phyloP scores from a whole-genome alignment of 176 grass and related monocot species.

The Tillandsia fasciculata region DNA sequence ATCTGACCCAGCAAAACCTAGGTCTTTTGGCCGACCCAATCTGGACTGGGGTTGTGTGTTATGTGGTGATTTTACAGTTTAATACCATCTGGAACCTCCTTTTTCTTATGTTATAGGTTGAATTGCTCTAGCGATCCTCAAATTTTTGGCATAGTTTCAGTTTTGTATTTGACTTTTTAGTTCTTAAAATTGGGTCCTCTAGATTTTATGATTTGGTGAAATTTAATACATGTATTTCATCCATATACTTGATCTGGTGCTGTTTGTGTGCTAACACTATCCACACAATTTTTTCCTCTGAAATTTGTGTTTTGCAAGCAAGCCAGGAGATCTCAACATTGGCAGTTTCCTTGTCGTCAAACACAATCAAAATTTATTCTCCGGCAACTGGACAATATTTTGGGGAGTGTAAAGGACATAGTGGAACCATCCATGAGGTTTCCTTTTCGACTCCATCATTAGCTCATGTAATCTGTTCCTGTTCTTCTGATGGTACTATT shows the following conservation, averaged over 20 bases:
- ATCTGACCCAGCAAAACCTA: no score
- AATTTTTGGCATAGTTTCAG: no score
- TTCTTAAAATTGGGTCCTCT: no score
- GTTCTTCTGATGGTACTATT: conserved; percentile 74
- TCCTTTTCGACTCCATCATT: conserved; percentile 62
- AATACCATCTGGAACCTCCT: no score
- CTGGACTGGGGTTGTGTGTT: no score
- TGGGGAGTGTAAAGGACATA: conserved; percentile 65
- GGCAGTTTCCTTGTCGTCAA: conserved; percentile 78
- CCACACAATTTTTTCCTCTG: conserved; percentile 3
- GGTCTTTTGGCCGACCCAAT: no score
- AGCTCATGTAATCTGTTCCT: conserved; percentile 66
- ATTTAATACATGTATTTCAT: neutral
- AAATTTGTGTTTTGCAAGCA: conserved; percentile 26
- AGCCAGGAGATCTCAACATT: conserved; percentile 76
- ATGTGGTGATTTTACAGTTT: no score
- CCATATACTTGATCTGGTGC: conserved; percentile 1
- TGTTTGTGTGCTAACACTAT: neutral
- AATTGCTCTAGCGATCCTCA: no score
- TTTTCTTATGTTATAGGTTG: no score
- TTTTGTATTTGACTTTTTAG: no score
- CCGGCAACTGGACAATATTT: conserved; percentile 72
- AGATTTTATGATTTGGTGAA: neutral
- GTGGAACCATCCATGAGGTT: conserved; percentile 66
- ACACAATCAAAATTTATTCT: conserved; percentile 73